Evolutionary conservation across 2,329 filamentous ascomycete genomes (phyloP), one percentile per base, ranked within the genome.

Genomic region (Exophiala xenobiotica): DNA sequence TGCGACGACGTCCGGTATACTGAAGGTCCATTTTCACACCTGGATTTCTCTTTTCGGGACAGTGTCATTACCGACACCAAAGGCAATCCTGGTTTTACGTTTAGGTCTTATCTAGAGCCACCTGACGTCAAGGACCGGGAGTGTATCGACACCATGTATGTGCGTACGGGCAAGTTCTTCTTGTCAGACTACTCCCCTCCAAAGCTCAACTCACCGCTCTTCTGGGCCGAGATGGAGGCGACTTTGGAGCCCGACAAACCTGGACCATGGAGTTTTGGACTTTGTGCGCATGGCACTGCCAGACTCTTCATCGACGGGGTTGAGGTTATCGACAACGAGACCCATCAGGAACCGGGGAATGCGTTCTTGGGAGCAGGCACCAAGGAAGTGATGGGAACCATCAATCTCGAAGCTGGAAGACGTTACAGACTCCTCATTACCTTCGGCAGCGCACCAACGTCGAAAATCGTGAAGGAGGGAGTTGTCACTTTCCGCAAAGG

Each of bases 231-330:
- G 42, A 74, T 85, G 58, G 81, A 85, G 58, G 81, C 81, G 16
- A 75, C 71, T 3, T 75, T 84, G 42, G 78, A 79, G 1, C 77
- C 83, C 1, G 78, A 85, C 3, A 78, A 83, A 55, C 79, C 81
- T 57, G 76, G 76, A 27, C 70, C 75, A 1, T 87, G 82, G 65
- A 82, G 86, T 61, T 79, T 88, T 49, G 80, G 82, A n/a, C 71
- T 86, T 22, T 80, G 81, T 4, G 83, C 87, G 5, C 78, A 78
- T 33, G 85, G 85, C 22, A 83, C 81, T 1, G 83, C 81, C 11
- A 81, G 80, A 58, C 72, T 87, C 7, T 83, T 78, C 58, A 75
- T 87, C 49, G 79, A 87, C 57, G 82, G 72, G 52, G 70, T 81
- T 51, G 68, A 85, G 2, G 72, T 87, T 23, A 77, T 87, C 16